Conservation (phyloP, 1,284 basidiomycete species). For the Cronartium quercuum region DNA sequence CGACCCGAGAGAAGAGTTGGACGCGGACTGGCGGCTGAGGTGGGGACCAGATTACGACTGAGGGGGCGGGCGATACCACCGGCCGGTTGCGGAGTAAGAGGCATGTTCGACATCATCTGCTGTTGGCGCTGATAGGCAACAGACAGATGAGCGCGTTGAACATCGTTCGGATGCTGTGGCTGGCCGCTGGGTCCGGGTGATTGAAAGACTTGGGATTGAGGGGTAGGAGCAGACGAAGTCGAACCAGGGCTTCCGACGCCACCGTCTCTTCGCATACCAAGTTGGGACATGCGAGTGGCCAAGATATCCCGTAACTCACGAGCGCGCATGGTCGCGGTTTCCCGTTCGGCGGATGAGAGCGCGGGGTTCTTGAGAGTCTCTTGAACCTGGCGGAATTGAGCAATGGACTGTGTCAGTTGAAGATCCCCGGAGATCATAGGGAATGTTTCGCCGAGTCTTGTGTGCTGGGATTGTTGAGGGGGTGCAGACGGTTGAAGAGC, state of each 20-base stretch:
- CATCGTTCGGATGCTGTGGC: constrained; percentile 33
- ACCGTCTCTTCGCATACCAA: constrained; percentile 2
- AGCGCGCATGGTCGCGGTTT: constrained; percentile 11
- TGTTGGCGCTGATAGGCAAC: constrained; percentile 33
- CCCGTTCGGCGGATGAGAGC: constrained; percentile 10
- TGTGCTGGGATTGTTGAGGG: neutral
- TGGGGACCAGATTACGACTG: constrained; percentile 5
- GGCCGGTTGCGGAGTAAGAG: constrained; percentile 4
- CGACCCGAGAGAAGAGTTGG: constrained; percentile 10
- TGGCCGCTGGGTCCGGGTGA: constrained; percentile 10
- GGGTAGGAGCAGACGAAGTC: neutral
- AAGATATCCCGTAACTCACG: constrained; percentile 13
- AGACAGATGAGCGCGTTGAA: constrained; percentile 30
- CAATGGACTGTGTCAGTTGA: neutral
- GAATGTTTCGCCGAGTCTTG: neutral
- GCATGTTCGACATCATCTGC: constrained; percentile 30
- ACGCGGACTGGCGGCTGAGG: constrained; percentile 24
- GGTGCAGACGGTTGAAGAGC: neutral
- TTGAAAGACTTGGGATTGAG: neutral
- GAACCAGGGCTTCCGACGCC: neutral
- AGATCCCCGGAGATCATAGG: neutral
- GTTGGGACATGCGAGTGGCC: constrained; percentile 9
- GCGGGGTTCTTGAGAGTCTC: constrained; percentile 2
- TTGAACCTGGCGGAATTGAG: constrained; percentile 27
- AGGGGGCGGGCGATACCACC: neutral